Evolutionary conservation across 2,329 filamentous ascomycete genomes (phyloP), one percentile per base, ranked within the genome.

Genomic region (Aureobasidium sp.): DNA sequence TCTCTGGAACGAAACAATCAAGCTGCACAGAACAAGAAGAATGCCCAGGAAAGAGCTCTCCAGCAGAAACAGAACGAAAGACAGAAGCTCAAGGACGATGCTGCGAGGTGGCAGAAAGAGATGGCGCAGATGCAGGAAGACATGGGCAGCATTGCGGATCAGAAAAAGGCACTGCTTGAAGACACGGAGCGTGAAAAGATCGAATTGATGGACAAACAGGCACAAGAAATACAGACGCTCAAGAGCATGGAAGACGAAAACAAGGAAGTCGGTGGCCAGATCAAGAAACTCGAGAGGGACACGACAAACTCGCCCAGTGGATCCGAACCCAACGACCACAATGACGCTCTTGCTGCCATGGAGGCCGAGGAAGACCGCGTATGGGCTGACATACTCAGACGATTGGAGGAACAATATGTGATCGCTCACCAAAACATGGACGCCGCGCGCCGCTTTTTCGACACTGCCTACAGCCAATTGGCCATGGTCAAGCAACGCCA

Each of bases 1-100:
- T 85, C 84, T 49, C 85, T 92, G 6, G 91, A 95, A 72, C 85
- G 90, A 59, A 81, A 89, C 66, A 96, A 95, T 78, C 85, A 91
- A 52, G 82, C 85, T 5, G 88, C 90, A 1, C 88, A 95, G 70
- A 89, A 88, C 65, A 87, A 89, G 64, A 89, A 88, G 67, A 81
- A 83, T 0, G 90, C 92, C 70, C 89, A 90, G 70, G 90, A 97
- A 70, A 86, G 86, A 68, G 69, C 82, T 9, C 70, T 92, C 57
- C 84, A 83, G 67, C 85, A 90, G 56, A 90, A 87, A 71, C 81
- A 85, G 67, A 79, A 81, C 17, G 88, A 91, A 70, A 81, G 85
- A 60, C 77, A 83, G 66, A 91, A 89, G 70, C 77, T 90, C 64
- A 81, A 85, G 61, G 87, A 91, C 39, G 88, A 87, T 65, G 84